Evolutionary conservation across 2,329 filamentous ascomycete species (phyloP).

Genomic region (Ophiostoma australiae): DNA sequence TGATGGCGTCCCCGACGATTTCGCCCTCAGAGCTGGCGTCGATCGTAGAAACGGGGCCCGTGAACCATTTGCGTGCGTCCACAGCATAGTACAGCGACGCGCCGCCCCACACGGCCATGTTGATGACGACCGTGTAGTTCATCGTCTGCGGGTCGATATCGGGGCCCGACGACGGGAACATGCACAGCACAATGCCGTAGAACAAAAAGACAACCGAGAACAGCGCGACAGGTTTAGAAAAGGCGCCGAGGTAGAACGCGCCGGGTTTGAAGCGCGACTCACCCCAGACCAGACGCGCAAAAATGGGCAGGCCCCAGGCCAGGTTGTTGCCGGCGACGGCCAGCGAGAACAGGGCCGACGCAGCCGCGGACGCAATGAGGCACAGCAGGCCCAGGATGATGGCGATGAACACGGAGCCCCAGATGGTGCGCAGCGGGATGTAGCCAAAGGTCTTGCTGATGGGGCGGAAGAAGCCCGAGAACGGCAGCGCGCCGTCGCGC

Average conservation of each 20-base stretch:
- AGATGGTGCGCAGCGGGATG: slow-evolving; percentile 54
- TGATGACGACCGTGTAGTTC: slow-evolving; percentile 62
- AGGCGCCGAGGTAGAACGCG: slow-evolving; percentile 53
- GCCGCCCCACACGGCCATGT: slow-evolving; percentile 54
- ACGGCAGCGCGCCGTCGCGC: slow-evolving; percentile 57
- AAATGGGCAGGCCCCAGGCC: slow-evolving; percentile 55
- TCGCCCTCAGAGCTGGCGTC: slow-evolving; percentile 30
- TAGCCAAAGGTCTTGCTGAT: slow-evolving; percentile 52
- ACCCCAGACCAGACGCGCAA: slow-evolving; percentile 55
- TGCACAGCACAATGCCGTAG: slow-evolving; percentile 52
- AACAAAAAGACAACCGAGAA: slow-evolving; percentile 49
- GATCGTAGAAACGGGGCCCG: slow-evolving; percentile 54
- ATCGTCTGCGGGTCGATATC: slow-evolving; percentile 47
- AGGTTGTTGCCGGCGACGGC: slow-evolving; percentile 57
- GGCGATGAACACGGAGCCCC: slow-evolving; percentile 48
- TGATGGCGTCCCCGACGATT: not conserved
- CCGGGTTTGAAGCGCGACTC: slow-evolving; percentile 53
- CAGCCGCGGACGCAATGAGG: slow-evolving; percentile 53
- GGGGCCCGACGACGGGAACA: slow-evolving; percentile 55
- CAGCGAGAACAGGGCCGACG: slow-evolving; percentile 55
- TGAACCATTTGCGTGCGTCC: slow-evolving; percentile 56
- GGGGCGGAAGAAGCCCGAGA: slow-evolving; percentile 52
- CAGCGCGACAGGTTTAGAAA: slow-evolving; percentile 51
- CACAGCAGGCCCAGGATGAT: slow-evolving; percentile 53
- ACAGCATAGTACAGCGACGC: slow-evolving; percentile 52